Evolutionary conservation across 768 basidiomycete species (phyloP).

Genomic region (Boletus barrowsii): DNA sequence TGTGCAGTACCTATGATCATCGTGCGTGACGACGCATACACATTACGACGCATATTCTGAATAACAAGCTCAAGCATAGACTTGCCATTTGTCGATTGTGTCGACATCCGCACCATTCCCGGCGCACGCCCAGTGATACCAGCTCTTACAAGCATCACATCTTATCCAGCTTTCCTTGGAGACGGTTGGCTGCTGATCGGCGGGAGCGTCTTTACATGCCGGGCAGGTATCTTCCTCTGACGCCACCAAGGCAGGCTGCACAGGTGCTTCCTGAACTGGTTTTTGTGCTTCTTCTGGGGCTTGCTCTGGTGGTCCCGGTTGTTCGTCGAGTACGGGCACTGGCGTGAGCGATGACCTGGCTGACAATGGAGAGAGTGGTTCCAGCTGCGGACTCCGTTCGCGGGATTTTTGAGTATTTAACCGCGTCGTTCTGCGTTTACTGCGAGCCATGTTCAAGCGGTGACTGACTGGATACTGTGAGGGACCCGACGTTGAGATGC

Average conservation of each 20-base stretch:
- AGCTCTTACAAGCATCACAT: conserved; percentile 77
- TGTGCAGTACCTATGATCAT: conserved; percentile 60
- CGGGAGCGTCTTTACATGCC: conserved; percentile 43
- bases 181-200: conserved; percentile 31
- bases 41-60: conserved; percentile 11
- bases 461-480: conserved; percentile 7
- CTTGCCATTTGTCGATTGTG: conserved; percentile 76
- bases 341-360: conserved; percentile 30
- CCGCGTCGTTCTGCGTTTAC: conserved; percentile 43
- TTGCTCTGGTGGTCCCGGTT: conserved; percentile 11
- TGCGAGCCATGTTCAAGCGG: conserved; percentile 39
- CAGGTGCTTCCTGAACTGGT: conserved; percentile 9
- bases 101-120: conserved; percentile 64
- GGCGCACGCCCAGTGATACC: conserved; percentile 84
- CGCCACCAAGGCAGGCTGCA: conserved; percentile 5
- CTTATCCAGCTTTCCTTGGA: conserved; percentile 78
- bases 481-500: conserved; percentile 4
- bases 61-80: conserved; percentile 12
- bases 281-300: conserved; percentile 14
- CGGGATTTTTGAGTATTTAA: conserved; percentile 35
- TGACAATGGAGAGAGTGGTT: conserved; percentile 31
- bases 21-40: conserved; percentile 16
- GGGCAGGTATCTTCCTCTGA: conserved; percentile 44
- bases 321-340: conserved; percentile 22
- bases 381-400: conserved; percentile 31